These are phyloP conservation scores for Simmondsia chinensis DNA, from an alignment of 148 eudicot genomes.

Conservation along the genomic window DNA sequence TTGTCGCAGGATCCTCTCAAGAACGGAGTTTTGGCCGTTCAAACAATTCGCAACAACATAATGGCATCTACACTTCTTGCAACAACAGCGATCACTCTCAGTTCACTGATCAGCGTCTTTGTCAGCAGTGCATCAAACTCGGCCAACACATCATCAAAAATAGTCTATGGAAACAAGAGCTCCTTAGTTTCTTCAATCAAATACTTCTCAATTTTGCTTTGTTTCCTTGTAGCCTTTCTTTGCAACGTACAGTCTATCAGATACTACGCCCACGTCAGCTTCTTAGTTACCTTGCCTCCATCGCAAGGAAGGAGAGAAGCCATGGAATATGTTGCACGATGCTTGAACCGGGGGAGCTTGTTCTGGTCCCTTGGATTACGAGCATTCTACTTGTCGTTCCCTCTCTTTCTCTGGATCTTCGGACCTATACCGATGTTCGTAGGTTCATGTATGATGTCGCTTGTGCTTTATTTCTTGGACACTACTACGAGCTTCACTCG, in stretches of 20 bases:
- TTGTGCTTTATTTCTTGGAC: slow-evolving; percentile 66
- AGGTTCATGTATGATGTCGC: slow-evolving; percentile 43
- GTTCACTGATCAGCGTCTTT: slow-evolving; percentile 63
- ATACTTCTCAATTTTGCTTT: slow-evolving; percentile 54
- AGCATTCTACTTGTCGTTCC: slow-evolving; percentile 76
- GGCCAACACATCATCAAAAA: slow-evolving; percentile 17
- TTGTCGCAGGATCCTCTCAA: slow-evolving; percentile 40
- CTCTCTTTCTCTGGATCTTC: slow-evolving; percentile 75
- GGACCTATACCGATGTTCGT: slow-evolving; percentile 78
- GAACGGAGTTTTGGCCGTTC: slow-evolving; percentile 54
- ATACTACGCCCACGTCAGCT: slow-evolving; percentile 80
- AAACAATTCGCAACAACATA: slow-evolving; percentile 34
- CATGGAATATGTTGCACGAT: slow-evolving; percentile 52
- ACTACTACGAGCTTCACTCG: slow-evolving; percentile 59
- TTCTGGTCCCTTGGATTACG: slow-evolving; percentile 83
- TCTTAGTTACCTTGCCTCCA: slow-evolving; percentile 54
- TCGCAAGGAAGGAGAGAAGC: slow-evolving; percentile 31
- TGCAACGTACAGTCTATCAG: slow-evolving; percentile 66
- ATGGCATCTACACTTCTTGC: slow-evolving; percentile 84
- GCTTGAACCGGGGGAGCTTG: slow-evolving; percentile 56
- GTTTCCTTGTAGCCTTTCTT: slow-evolving; percentile 75
- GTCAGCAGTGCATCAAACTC: slow-evolving; percentile 49
- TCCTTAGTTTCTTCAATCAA: slow-evolving; percentile 39
- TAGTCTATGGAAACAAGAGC: slow-evolving; percentile 44
- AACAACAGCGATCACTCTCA: slow-evolving; percentile 69